Evolutionary conservation across 768 basidiomycete species (phyloP), one percentile per base, ranked within the genome.

Genomic region (Auriscalpium microsporum): DNA sequence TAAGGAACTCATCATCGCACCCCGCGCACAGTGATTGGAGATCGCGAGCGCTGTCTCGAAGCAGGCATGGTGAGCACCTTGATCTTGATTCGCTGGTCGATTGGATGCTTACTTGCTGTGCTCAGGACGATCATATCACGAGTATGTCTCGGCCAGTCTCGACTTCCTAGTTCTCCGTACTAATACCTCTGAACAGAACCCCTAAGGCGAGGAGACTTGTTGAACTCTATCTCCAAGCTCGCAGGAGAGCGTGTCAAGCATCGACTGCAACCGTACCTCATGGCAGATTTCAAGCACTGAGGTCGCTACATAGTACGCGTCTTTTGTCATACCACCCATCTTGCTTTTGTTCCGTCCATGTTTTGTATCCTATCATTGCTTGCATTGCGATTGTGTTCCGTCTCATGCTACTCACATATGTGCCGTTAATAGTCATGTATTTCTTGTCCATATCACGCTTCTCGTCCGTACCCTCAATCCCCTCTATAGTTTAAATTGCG

Each of bases 151-250:
- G 11, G 21, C 50, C 53, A 16, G n/a, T 34, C 13, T 23, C 19
- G 38, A 14, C 21, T 21, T 21, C 1, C 21, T 21, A 21, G 21
- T 1, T 21, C n/a, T 17, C 16, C 35, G 48, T 46, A 36, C 48
- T 56, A 45, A 48, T 10, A n/a, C 9, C 10, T 50, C 52, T 11
- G 33, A 45, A 13, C 57, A 21, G 88, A 92, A 74, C 89, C 89
- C 1, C 67, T 91, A 48, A 80, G 90, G 54, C 81, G 89, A 45
- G 84, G 80, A 7, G 89, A 92, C 64, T 78, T 91, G 8, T 69
- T 90, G 57, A 90, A 90, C 56, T 81, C 88, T 14, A 91, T 92
- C 65, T 84, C 84, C 65, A 87, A 87, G 68, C 79, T 90, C 48
- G 87, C 85, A 13, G 77, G 82, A 56, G 86, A 87, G 66, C 79